Base-by-base conservation (phyloP, 257 asterid species). In the Handroanthus guayacan region DNA sequence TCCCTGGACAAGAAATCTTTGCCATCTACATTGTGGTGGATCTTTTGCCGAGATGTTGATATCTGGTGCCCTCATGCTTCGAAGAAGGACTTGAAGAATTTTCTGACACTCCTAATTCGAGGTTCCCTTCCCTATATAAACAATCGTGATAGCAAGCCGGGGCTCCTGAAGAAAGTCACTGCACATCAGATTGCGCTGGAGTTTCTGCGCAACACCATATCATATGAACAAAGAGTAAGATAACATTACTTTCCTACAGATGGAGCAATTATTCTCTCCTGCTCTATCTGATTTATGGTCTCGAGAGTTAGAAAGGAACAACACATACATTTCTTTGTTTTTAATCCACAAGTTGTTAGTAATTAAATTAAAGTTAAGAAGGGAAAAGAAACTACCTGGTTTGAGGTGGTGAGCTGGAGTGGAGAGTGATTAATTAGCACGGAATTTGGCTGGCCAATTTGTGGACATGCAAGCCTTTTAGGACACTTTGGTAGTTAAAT, bases 211-310 rank as follows among this genome's bases (percentile, higher is more conserved):
- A 83, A 88, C 86, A 87, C 85, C 72, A 75, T 83, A 71, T 81
- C 90, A 31, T 87, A 89, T 72, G 97, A 90, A 85, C 96, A 89
- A 84, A 84, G 62, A 67, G 99, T 94, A 89, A 89, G 97, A 47
- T 34, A 39, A 55, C 17, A 66, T 67, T 71, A 61, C 41, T 69
- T 34, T 25, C 31, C 31, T 25, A 25, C 31, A 25, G 31, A 25
- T 25, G 1, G 31, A 25, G 31, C 31, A 25, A 25, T 25, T 25
- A 25, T 25, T 25, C 31, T 25, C 31, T 25, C 31, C 31, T 25
- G 31, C 31, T 25, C 31, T 25, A 25, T 25, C 31, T 25, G 31
- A 25, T 25, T 6, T 16, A 20, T 52, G 8, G 65, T 66, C 58
- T 68, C 68, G 51, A 57, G 17, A 10, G 17, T 65, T 50, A 38